These are phyloP conservation scores for Aureobasidium zeae DNA, from an alignment of 2,329 filamentous ascomycete species.

Conservation along the genomic window DNA sequence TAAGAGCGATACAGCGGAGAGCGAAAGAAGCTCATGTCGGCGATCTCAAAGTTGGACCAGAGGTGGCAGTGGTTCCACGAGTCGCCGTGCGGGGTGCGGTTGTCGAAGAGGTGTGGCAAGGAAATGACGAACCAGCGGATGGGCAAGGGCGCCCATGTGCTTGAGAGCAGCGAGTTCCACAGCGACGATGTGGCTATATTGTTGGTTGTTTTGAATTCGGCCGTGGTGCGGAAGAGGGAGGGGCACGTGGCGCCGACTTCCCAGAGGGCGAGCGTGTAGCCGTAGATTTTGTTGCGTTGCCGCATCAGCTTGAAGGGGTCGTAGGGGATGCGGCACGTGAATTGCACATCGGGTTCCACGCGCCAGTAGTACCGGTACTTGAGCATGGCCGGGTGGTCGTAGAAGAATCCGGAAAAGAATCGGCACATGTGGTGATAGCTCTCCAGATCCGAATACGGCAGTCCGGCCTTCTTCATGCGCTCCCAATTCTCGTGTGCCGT, in stretches of 20 bases:
- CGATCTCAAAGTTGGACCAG: slow-evolving; percentile 48
- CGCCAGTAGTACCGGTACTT: slow-evolving; percentile 53
- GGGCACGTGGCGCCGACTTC: slow-evolving; percentile 38
- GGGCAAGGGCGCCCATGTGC: slow-evolving; percentile 20
- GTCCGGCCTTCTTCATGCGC: slow-evolving; percentile 10
- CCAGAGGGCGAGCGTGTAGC: slow-evolving; percentile 46
- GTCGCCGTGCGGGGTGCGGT: slow-evolving; percentile 22
- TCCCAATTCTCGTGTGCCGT: neutral
- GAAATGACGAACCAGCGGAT: slow-evolving; percentile 35
- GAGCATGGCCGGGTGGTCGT: slow-evolving; percentile 32
- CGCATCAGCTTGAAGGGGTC: slow-evolving; percentile 32
- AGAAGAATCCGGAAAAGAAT: slow-evolving; percentile 34
- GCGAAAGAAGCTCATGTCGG: slow-evolving; percentile 41
- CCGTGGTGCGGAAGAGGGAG: slow-evolving; percentile 39
- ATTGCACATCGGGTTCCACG: slow-evolving; percentile 50
- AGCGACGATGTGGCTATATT: slow-evolving; percentile 3
- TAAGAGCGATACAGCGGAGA: slow-evolving; percentile 39
- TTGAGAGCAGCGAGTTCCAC: slow-evolving; percentile 17
- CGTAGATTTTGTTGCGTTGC: slow-evolving; percentile 30
- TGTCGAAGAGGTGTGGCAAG: slow-evolving; percentile 3
- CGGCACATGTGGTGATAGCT: slow-evolving; percentile 35
- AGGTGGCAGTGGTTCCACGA: slow-evolving; percentile 45
- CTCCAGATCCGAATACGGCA: slow-evolving; percentile 17
- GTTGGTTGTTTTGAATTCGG: slow-evolving; percentile 39
- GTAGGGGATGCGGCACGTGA: slow-evolving; percentile 41